Conservation (phyloP, 345 rosid genomes). For the Clarkia xantiana region DNA sequence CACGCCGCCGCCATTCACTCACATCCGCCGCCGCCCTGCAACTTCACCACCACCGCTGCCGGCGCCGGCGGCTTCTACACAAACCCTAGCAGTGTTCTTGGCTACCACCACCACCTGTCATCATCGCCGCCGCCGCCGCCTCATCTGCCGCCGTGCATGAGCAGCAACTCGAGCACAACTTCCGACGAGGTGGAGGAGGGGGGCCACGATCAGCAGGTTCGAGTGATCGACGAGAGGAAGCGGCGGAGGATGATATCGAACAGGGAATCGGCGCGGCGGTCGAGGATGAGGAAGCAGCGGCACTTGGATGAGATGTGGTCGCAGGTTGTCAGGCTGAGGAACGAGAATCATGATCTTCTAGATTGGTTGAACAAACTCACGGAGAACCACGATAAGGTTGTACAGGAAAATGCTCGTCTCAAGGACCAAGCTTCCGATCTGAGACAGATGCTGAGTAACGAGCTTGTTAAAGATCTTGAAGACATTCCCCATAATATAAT, state of each 20-base stretch:
- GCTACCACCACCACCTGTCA: background rate
- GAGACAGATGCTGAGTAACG: constrained; percentile 45
- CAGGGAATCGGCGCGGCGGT: constrained; percentile 91
- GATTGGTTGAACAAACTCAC: constrained; percentile 57
- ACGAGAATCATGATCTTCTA: constrained; percentile 52
- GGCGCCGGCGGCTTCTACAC: too few relatives aligned
- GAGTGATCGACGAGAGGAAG: constrained; percentile 71
- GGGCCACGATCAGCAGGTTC: constrained; percentile 33
- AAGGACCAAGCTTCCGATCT: constrained; percentile 74
- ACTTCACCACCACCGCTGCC: background rate
- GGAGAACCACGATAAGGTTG: constrained; percentile 41
- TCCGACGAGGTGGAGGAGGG: constrained; percentile 69
- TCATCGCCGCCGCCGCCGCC: background rate
- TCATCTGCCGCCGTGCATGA: constrained; percentile 19
- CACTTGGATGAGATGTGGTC: constrained; percentile 94
- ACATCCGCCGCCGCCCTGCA: background rate
- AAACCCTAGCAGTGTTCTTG: too few relatives aligned
- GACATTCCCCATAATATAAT: too few relatives aligned
- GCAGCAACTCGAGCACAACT: constrained; percentile 53
- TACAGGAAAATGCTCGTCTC: constrained; percentile 64
- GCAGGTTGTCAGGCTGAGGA: constrained; percentile 59
- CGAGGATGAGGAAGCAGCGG: constrained; percentile 90
- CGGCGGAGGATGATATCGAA: constrained; percentile 90
- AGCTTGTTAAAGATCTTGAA: background rate
- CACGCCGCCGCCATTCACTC: background rate